Base-by-base conservation (phyloP, 441 rosid genomes). In the Cnidoscolus chayamansa region DNA sequence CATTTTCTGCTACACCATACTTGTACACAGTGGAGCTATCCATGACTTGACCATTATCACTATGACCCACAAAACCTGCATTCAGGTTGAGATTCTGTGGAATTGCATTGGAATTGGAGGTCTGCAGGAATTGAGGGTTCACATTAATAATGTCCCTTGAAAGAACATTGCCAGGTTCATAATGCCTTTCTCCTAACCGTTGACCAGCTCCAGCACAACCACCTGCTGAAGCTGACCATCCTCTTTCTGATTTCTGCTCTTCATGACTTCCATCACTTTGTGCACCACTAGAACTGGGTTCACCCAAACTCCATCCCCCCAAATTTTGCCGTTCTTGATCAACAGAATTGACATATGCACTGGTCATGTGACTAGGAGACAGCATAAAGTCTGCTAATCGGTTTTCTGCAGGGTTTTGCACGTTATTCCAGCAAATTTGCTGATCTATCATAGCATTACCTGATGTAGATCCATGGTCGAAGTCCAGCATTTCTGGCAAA, bases 391-490 rank as follows among this genome's bases (percentile, higher is more conserved):
- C 86, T 8, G 84, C 78, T 19, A 85, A 37, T 56, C 73, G 87
- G 62, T 61, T 79, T 68, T 84, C 92, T 19, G 81, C 81, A 47
- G 87, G 79, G 81, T 72, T 88, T 71, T 79, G 86, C 74, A 84
- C 76, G 75, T 74, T 78, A 78, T 77, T 87, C 97, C 97, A 89
- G 83, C 81, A 84, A 75, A 83, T 78, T 76, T 81, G 92, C 82
- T 82, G 90, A 75, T 87, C 91, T 47, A 81, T 79, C 67, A 82
- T 79, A 67, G 85, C 79, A 81, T 80, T 87, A 74, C 78, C 81
- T 69, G 96, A 88, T 49, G 97, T 43, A 67, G 97, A 88, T 55
- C 90, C 95, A 77, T 81, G 92, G 61, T 94, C 97, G 71, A 88
- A 86, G 81, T 86, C 86, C 78, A 94, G 65, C 37, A 89, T 72